Conservation (phyloP, 495 filamentous ascomycete species). For the Viridothelium virens region DNA sequence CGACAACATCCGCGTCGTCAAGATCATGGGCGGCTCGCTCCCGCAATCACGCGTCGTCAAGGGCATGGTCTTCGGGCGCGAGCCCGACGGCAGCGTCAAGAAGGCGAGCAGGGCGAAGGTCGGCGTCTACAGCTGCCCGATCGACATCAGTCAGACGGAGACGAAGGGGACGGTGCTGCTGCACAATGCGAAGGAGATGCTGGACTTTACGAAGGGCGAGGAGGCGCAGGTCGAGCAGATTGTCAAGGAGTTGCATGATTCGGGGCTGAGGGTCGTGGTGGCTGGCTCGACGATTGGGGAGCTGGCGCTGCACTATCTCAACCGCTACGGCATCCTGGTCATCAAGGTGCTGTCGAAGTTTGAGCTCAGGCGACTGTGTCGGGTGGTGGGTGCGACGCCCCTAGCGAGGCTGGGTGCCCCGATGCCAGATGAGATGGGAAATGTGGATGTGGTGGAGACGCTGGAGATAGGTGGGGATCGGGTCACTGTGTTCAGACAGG, state of each 20-base stretch:
- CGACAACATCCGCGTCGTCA: conserved; percentile 97
- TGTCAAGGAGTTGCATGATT: conserved; percentile 94
- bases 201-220: conserved; percentile 96
- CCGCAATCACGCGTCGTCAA: conserved; percentile 90
- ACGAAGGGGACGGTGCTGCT: conserved; percentile 99
- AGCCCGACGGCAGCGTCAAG: conserved; percentile 79
- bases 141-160: conserved; percentile 94
- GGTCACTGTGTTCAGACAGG: conserved; percentile 97
- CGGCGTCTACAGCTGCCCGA: conserved; percentile 89
- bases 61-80: conserved; percentile 96
- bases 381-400: conserved; percentile 92
- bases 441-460: conserved; percentile 90
- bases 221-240: conserved; percentile 80
- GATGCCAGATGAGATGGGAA: conserved; percentile 99
- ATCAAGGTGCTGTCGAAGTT: conserved; percentile 99
- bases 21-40: conserved; percentile 97
- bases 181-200: conserved; percentile 96
- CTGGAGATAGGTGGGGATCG: conserved; percentile 97
- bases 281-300: conserved; percentile 89
- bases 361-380: conserved; percentile 85
- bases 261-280: conserved; percentile 82
- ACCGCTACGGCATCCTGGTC: conserved; percentile 88
- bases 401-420: conserved; percentile 91
- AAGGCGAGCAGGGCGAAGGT: conserved; percentile 90
- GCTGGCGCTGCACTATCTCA: conserved; percentile 93